Evolutionary conservation across 208 protist species (phyloP).

Genomic region (Tetramitus jugosus): DNA sequence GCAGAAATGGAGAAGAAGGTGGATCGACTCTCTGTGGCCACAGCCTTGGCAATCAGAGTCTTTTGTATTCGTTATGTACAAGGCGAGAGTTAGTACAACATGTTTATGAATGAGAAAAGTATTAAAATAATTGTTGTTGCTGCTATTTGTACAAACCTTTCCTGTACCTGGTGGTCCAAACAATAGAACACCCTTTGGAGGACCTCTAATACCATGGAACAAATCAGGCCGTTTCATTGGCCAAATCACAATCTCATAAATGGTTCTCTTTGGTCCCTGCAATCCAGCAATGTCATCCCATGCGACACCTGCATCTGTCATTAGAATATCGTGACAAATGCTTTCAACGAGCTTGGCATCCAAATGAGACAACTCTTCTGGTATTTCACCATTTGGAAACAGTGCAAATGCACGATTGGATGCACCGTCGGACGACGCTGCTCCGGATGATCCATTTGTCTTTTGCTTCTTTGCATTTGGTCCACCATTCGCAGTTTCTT

Average conservation of each 20-base stretch:
- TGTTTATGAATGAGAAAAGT: no score
- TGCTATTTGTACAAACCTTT: no score
- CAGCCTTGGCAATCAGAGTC: slow-evolving; percentile 82
- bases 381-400: no score
- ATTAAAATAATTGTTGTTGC: no score
- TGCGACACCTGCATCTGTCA: background rate
- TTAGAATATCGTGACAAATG: slow-evolving; percentile 1
- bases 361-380: background rate
- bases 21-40: slow-evolving; percentile 70
- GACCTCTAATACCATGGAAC: slow-evolving; percentile 28
- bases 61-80: no score
- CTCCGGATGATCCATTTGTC: no score
- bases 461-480: no score
- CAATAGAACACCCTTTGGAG: slow-evolving; percentile 27
- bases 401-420: no score
- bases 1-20: slow-evolving; percentile 87
- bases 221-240: slow-evolving; percentile 34
- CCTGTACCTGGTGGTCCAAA: no score
- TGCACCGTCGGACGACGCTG: no score
- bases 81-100: no score
- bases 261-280: slow-evolving; percentile 20
- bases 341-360: slow-evolving; percentile 9
- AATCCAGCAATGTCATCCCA: slow-evolving; percentile 31
- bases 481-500: no score
- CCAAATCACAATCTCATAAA: slow-evolving; percentile 29